phyloP scores from a whole-genome alignment of 2,329 filamentous ascomycete species.

The Mariannaea sp. region DNA sequence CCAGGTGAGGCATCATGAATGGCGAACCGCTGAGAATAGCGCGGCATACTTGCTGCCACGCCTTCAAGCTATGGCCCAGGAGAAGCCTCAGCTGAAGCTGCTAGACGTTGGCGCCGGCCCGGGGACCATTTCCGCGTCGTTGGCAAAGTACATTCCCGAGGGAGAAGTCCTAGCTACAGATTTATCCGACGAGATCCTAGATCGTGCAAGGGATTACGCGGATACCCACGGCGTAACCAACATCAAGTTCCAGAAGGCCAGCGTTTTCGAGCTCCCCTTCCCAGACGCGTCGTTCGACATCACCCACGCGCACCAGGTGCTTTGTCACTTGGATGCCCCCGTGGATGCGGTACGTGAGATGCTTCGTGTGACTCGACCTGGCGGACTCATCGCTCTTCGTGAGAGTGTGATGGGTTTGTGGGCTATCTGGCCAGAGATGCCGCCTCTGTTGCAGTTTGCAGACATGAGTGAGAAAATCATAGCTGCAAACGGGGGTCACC shows the following conservation, averaged over 20 bases:
- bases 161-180: slow-evolving; percentile 45
- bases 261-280: slow-evolving; percentile 44
- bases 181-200: slow-evolving; percentile 40
- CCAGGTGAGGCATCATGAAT: slow-evolving; percentile 41
- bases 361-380: slow-evolving; percentile 48
- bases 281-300: slow-evolving; percentile 48
- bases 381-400: slow-evolving; percentile 48
- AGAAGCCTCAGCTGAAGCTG: slow-evolving; percentile 44
- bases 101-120: slow-evolving; percentile 57
- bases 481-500: slow-evolving; percentile 34
- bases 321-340: slow-evolving; percentile 47
- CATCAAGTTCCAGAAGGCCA: slow-evolving; percentile 37
- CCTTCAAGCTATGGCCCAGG: slow-evolving; percentile 34
- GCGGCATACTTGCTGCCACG: slow-evolving; percentile 50
- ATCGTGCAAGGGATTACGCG: slow-evolving; percentile 34
- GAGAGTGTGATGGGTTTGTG: slow-evolving; percentile 40
- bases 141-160: slow-evolving; percentile 46
- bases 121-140: slow-evolving; percentile 52
- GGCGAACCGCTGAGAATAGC: slow-evolving; percentile 50
- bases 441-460: slow-evolving; percentile 33
- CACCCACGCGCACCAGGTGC: slow-evolving; percentile 49
- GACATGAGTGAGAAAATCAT: slow-evolving; percentile 28
- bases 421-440: slow-evolving; percentile 38
- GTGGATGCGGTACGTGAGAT: slow-evolving; percentile 47
- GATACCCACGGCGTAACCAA: slow-evolving; percentile 32